phyloP scores from a whole-genome alignment of 108 stramenopile genomes.

The Nitzschia putrida region DNA sequence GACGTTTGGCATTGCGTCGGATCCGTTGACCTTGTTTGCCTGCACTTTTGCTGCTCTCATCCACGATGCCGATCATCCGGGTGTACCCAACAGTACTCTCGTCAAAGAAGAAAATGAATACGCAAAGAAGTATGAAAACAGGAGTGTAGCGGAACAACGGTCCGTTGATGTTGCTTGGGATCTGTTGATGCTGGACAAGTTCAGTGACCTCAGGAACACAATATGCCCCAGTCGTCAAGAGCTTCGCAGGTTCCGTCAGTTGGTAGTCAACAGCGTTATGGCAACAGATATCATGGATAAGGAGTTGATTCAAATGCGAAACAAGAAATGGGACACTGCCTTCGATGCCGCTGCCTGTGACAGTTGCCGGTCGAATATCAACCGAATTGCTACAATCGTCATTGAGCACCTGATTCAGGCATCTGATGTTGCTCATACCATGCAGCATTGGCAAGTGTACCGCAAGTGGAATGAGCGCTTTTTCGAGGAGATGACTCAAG shows the following conservation, averaged over 20 bases:
- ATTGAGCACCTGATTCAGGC: slow-evolving; percentile 28
- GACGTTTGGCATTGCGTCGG: slow-evolving; percentile 12
- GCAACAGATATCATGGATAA: slow-evolving; percentile 27
- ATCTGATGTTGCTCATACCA: slow-evolving; percentile 21
- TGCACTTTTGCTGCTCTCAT: slow-evolving; percentile 11
- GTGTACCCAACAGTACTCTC: slow-evolving; percentile 49
- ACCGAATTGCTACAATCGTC: slow-evolving; percentile 18
- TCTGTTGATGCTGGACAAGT: slow-evolving; percentile 40
- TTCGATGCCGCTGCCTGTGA: slow-evolving; percentile 5
- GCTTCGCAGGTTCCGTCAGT: slow-evolving; percentile 10
- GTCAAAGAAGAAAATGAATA: slow-evolving; percentile 48
- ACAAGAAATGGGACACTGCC: slow-evolving; percentile 21
- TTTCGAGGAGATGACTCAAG: slow-evolving; percentile 19
- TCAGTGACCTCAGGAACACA: slow-evolving; percentile 7
- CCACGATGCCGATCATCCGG: slow-evolving; percentile 22
- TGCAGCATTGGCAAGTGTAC: slow-evolving; percentile 30
- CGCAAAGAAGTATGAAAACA: slow-evolving; percentile 43
- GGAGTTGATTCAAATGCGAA: slow-evolving; percentile 8
- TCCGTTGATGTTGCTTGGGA: slow-evolving; percentile 47
- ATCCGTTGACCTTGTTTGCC: slow-evolving; percentile 18
- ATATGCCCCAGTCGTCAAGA: slow-evolving; percentile 7
- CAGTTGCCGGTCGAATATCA: background rate
- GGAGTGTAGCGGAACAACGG: slow-evolving; percentile 49
- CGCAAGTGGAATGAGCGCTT: slow-evolving; percentile 25
- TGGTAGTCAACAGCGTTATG: slow-evolving; percentile 28